phyloP scores from a whole-genome alignment of 257 asterid genomes.

The Solanum chmielewskii region DNA sequence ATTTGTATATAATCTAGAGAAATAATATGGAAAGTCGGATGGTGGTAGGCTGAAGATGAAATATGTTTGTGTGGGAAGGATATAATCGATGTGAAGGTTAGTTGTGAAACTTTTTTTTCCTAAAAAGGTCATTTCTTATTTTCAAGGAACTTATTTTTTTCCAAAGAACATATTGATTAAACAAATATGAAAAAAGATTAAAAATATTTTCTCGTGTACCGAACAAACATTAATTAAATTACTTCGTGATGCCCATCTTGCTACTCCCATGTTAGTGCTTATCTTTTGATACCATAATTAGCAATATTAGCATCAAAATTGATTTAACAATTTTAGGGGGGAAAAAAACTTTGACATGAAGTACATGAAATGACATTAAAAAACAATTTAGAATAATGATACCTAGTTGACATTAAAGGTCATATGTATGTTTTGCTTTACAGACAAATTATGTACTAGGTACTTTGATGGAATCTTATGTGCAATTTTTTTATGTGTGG shows the following conservation, averaged over 20 bases:
- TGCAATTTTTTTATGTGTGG: not conserved
- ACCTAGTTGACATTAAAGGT: constrained; percentile 17
- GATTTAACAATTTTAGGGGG: not conserved
- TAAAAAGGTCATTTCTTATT: not conserved
- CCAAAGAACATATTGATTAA: not conserved
- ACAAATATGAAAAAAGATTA: not conserved
- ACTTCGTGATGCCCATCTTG: not conserved
- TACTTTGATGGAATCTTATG: not conserved
- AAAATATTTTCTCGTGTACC: not conserved
- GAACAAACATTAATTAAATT: not conserved
- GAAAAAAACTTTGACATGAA: constrained; percentile 12
- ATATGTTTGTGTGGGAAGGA: not conserved
- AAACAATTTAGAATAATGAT: not conserved
- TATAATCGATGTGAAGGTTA: not conserved
- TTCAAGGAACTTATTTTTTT: not conserved
- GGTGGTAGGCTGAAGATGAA: too few relatives aligned
- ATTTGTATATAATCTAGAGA: not conserved
- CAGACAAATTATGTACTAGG: constrained; percentile 9
- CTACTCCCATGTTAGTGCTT: constrained; percentile 26
- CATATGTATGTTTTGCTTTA: constrained; percentile 28
- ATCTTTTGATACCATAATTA: constrained; percentile 33
- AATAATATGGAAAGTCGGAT: not conserved
- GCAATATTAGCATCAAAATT: constrained; percentile 9
- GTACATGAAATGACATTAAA: constrained; percentile 19
- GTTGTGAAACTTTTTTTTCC: not conserved